Evolutionary conservation across 345 rosid genomes (phyloP), one percentile per base, ranked within the genome.

Genomic region (Hirschfeldia incana): DNA sequence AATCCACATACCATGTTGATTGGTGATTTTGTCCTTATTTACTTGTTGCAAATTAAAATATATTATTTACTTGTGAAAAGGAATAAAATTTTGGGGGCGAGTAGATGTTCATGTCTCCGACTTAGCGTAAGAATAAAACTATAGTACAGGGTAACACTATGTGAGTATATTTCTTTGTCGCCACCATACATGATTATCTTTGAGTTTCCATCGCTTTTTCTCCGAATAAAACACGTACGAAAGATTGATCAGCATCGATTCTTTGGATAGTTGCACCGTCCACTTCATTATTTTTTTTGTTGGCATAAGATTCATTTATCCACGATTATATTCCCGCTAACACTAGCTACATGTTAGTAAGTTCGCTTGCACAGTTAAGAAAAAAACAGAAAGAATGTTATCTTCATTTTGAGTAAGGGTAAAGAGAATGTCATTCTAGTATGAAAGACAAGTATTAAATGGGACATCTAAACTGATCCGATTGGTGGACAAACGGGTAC

Each of bases 61-160:
- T 60, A 53, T 53, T n/a, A 28, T 61, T 10, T 16, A 49, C 61
- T 57, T 59, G 73, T 66, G 73, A 11, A 49, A 37, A 60, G 60
- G 62, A 74, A 74, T 69, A 26, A 30, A 30, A 13, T 49, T 49
- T 49, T n/a, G 57, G 33, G 15, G 72, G 72, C 76, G 65, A 72
- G 76, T 72, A 65, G 81, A 57, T 73, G 42, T 65, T 65, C 68
- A 3, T 67, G 74, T 70, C 12, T 67, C 65, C 73, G 73, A 67
- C 65, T 73, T 79, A 79, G 78, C 67, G 15, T 72, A 42, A 63
- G 73, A 78, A 78, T 78, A 72, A 73, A 73, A 60, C n/a, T 66
- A 59, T 59, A 66, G 21, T 72, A 59, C 26, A 44, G 57, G 57
- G 57, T 49, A 49, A 49, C 17, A 49, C n/a, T 49, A 72, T 78